Conservation (phyloP, 2,329 filamentous ascomycete species). For the Cryoendolithus antarcticus region DNA sequence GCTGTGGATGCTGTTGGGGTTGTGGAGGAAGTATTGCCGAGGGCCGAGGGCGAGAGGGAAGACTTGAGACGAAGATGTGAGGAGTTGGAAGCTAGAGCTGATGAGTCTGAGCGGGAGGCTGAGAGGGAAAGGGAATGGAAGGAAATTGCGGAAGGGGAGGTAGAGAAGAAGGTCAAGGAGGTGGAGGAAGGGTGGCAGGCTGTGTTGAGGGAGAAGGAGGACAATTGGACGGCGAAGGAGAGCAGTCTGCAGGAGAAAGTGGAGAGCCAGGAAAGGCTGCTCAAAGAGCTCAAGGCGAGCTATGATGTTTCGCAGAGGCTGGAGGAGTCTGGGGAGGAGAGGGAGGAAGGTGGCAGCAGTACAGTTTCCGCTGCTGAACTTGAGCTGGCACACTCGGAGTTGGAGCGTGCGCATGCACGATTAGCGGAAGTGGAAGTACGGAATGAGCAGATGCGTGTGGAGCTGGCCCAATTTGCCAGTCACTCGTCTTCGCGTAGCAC, state of each 20-base stretch:
- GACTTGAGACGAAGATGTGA: slow-evolving; percentile 70
- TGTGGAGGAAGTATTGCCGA: slow-evolving; percentile 84
- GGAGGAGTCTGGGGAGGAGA: slow-evolving; percentile 55
- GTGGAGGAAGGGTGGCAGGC: slow-evolving; percentile 83
- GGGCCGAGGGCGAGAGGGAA: slow-evolving; percentile 76
- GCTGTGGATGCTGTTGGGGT: slow-evolving; percentile 88
- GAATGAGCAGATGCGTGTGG: slow-evolving; percentile 83
- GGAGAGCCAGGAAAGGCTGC: slow-evolving; percentile 79
- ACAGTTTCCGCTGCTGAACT: slow-evolving; percentile 78
- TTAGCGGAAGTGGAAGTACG: slow-evolving; percentile 84
- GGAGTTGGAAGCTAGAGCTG: slow-evolving; percentile 65
- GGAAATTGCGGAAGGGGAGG: slow-evolving; percentile 61
- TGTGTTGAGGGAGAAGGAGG: slow-evolving; percentile 82
- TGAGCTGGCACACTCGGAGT: slow-evolving; percentile 81
- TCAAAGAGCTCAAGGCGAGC: slow-evolving; percentile 92
- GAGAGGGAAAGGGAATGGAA: slow-evolving; percentile 63
- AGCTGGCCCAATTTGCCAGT: slow-evolving; percentile 74
- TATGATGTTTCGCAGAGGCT: slow-evolving; percentile 92
- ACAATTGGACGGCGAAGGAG: slow-evolving; percentile 94
- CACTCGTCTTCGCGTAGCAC: slow-evolving; percentile 44
- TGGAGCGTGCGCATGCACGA: slow-evolving; percentile 77
- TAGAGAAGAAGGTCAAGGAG: slow-evolving; percentile 74
- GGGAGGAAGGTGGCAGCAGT: slow-evolving; percentile 41
- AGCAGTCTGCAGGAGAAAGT: slow-evolving; percentile 83
- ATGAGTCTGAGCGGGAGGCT: slow-evolving; percentile 69